Evolutionary conservation across 768 basidiomycete species (phyloP).

Genomic region (Boletus sensibilis): DNA sequence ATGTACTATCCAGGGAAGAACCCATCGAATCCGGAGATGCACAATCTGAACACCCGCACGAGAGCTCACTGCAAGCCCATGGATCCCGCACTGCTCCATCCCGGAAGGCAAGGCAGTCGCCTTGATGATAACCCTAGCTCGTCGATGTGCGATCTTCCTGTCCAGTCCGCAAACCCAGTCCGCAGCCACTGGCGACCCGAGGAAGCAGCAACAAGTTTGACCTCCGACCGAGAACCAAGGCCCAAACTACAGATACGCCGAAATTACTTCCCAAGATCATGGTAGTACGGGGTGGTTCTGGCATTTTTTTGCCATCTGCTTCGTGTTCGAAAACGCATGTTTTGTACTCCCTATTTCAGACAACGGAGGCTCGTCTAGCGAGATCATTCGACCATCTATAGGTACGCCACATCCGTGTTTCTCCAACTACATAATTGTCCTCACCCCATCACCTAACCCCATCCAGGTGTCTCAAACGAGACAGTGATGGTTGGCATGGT

Average conservation of each 20-base stretch:
- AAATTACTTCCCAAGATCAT: background rate
- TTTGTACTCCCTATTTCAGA: slow-evolving; percentile 91
- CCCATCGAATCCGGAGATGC: background rate
- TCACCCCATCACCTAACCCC: background rate
- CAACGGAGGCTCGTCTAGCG: slow-evolving; percentile 90
- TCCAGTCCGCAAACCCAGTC: background rate
- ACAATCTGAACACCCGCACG: background rate
- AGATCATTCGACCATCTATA: slow-evolving; percentile 60
- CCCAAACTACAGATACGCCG: background rate
- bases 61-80: background rate
- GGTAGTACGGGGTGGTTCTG: slow-evolving; percentile 80
- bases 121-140: background rate
- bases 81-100: background rate
- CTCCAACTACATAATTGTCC: slow-evolving; percentile 2
- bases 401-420: slow-evolving; percentile 40
- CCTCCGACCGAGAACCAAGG: background rate
- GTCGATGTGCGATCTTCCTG: background rate
- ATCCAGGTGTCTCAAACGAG: background rate
- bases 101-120: background rate
- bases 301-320: slow-evolving; percentile 75
- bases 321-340: slow-evolving; percentile 74
- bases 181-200: background rate
- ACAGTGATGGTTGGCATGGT: background rate
- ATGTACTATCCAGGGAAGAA: background rate
- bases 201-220: background rate